Evolutionary conservation across 306 rosid genomes (phyloP), one percentile per base, ranked within the genome.

Genomic region (Rosa persica): DNA sequence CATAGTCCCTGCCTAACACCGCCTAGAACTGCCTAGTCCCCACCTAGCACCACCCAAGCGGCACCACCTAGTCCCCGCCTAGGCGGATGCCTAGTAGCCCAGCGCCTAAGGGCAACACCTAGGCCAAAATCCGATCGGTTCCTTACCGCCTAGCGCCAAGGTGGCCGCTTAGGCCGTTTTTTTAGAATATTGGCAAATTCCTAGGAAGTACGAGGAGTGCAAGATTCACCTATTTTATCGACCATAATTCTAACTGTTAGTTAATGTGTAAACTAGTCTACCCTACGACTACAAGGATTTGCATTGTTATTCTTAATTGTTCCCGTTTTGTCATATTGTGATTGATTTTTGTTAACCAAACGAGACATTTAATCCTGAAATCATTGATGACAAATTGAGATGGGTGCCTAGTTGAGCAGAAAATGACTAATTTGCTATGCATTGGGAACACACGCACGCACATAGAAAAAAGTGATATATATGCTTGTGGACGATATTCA

Each of bases 401-500:
- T 34, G 30, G 36, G 36, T 22, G 36, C 5, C 34, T 9, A 10
- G 19, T 25, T 61, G 36, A 10, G 67, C 67, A 61, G 67, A 27
- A 39, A 75, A 27, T 22, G 11, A 23, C 19, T 39, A 27, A 39
- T 12, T 20, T 43, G 7, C 72, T 39, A 34, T 17, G 44, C 16
- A 58, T 46, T 43, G 8, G 66, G 8, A 52, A 62, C 25, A 15
- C 52, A 48, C 19, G 12, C 6, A 1, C 2, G 34, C 38, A 34
- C 38, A 52, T 39, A 65, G 20, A 46, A n/a, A 12, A 52, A 58
- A 17, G 51, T 71, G 42, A 76, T 47, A 5, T 52, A 7, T 60
- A 52, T 55, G 62, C 79, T 39, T 48, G 78, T 84, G 73, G 42
- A 83, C 67, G 46, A 76, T 22, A n/a, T 61, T 54, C 30, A 68